Evolutionary conservation across 306 rosid species (phyloP).

Genomic region (Cicer chorassanicum): DNA sequence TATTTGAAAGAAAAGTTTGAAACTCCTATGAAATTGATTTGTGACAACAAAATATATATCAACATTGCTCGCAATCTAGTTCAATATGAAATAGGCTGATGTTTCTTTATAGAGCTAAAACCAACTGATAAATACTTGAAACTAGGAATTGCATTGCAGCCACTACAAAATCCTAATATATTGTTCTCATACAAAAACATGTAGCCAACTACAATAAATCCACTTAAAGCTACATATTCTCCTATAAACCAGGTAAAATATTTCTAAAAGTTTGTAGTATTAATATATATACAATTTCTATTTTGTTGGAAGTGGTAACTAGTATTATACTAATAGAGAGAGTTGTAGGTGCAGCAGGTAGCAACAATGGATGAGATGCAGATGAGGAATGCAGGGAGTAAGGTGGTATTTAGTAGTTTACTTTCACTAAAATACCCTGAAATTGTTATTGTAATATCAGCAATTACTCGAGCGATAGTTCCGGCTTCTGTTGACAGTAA

Average conservation of each 20-base stretch:
- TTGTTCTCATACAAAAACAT: conserved; percentile 1
- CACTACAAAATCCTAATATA: background rate
- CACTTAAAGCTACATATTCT: conserved; percentile 10
- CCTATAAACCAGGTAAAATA: background rate
- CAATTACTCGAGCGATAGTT: conserved; percentile 86
- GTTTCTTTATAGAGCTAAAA: too few species aligned
- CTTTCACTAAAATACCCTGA: conserved; percentile 66
- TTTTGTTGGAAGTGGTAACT: too few species aligned
- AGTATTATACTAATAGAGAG: conserved; percentile 62
- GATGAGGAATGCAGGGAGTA: conserved; percentile 71
- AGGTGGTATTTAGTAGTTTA: conserved; percentile 69
- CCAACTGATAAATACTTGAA: too few species aligned
- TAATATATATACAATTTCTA: too few species aligned
- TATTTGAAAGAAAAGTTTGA: too few species aligned
- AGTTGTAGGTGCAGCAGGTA: conserved; percentile 81
- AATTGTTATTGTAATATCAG: conserved; percentile 85
- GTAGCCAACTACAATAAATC: background rate
- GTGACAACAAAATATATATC: too few species aligned
- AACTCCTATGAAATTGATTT: too few species aligned
- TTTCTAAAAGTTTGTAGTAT: too few species aligned
- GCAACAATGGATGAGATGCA: conserved; percentile 74
- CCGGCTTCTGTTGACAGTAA: conserved; percentile 89
- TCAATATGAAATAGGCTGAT: too few species aligned
- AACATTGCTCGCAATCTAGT: too few species aligned
- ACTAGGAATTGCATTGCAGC: too few species aligned